Percentiles rank a stretch among this genome's conserved stretches.
phyloP scores from a whole-genome alignment of 345 rosid genomes.

The Rubroshorea leprosula region DNA sequence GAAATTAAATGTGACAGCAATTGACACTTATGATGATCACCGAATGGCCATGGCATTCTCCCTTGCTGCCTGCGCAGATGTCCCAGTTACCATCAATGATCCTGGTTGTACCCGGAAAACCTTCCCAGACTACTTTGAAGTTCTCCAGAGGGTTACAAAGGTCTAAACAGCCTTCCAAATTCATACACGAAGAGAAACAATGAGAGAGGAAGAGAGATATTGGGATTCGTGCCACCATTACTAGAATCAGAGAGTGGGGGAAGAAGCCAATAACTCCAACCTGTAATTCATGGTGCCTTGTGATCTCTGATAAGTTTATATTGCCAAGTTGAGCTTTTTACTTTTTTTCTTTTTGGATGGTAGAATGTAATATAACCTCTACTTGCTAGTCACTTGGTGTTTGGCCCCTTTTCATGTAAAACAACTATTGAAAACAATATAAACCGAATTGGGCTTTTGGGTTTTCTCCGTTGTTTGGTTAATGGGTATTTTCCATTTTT shows the following conservation, averaged over 20 bases:
- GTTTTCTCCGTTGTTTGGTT: no score
- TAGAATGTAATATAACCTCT: not conserved
- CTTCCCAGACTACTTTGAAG: slow-evolving; percentile 92
- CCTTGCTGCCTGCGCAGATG: slow-evolving; percentile 92
- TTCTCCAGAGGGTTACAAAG: slow-evolving; percentile 68
- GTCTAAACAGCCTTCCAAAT: slow-evolving; percentile 23
- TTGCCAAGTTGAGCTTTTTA: slow-evolving; percentile 2
- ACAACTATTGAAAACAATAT: not conserved
- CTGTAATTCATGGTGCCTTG: slow-evolving; percentile 4
- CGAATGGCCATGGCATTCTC: slow-evolving; percentile 99
- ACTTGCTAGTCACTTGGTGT: no score
- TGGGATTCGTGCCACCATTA: no score
- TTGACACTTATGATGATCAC: slow-evolving; percentile 97
- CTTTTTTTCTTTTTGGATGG: not conserved
- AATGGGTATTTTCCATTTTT: not conserved
- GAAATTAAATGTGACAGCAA: slow-evolving; percentile 59
- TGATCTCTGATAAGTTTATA: slow-evolving; percentile 4
- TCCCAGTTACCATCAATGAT: slow-evolving; percentile 87
- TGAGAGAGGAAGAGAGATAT: slow-evolving; percentile 5
- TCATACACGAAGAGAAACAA: not conserved
- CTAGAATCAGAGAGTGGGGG: not conserved
- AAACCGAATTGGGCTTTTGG: no score
- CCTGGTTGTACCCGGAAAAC: slow-evolving; percentile 92
- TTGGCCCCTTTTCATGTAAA: no score
- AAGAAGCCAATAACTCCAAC: not conserved